A percentile compares a stretch with the other conserved stretches of the same genome.
These are phyloP conservation scores for Leishmania guyanensis DNA, from an alignment of 208 protist genomes.

Conservation along the genomic window DNA sequence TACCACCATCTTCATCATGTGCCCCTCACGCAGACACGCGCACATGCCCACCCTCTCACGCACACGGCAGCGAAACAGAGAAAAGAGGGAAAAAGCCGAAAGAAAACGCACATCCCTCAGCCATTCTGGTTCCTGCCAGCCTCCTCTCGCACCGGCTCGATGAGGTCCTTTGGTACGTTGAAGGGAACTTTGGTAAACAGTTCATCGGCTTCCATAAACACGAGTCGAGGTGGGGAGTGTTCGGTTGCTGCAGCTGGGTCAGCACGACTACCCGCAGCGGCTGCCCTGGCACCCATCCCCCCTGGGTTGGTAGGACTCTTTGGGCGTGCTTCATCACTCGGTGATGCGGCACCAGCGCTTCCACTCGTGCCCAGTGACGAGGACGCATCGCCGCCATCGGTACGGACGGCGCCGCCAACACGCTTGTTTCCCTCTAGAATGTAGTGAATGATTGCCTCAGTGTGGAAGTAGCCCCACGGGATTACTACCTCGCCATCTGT, in stretches of 20 bases:
- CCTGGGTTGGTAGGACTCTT: neutral
- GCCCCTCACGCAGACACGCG: neutral
- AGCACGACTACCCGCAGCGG: neutral
- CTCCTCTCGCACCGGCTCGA: conserved; percentile 23
- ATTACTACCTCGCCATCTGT: conserved; percentile 87
- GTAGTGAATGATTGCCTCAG: conserved; percentile 77
- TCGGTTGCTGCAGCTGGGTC: neutral
- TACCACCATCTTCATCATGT: neutral
- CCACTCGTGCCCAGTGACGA: neutral
- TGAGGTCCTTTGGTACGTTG: conserved; percentile 71
- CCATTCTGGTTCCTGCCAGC: neutral
- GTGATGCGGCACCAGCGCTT: neutral
- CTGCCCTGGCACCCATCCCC: neutral
- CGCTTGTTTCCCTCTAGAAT: conserved; percentile 64
- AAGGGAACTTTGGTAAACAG: conserved; percentile 77
- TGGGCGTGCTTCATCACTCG: neutral
- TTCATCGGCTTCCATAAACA: conserved; percentile 78
- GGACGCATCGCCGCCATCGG: neutral
- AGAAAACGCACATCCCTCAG: neutral
- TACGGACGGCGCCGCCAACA: too few relatives aligned
- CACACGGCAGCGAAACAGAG: neutral
- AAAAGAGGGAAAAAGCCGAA: neutral
- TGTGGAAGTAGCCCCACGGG: conserved; percentile 89
- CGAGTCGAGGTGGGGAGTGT: conserved; percentile 22
- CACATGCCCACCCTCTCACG: neutral